Percentiles rank a stretch among this genome's conserved stretches.
Evolutionary conservation across 208 protist species (phyloP).

Genomic region (Polymyxa betae): DNA sequence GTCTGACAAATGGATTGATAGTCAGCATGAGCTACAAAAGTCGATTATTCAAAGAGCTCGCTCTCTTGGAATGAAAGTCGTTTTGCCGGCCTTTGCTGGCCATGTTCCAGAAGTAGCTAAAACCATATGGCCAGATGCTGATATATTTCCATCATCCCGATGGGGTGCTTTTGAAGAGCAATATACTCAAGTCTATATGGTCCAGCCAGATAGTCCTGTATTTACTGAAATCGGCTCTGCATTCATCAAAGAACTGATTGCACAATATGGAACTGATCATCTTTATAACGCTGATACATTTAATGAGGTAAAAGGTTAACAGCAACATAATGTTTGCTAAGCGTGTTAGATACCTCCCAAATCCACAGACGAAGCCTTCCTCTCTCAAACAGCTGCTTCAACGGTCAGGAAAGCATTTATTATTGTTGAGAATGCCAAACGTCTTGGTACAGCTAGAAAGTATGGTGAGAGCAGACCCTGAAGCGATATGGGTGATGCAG

Average conservation of each 20-base stretch:
- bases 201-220: slow-evolving; percentile 59
- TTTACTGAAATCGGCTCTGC: slow-evolving; percentile 58
- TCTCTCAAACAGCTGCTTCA: not conserved
- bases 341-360: not conserved
- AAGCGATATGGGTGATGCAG: slow-evolving; percentile 77
- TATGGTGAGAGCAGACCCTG: slow-evolving; percentile 65
- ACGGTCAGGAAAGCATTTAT: not conserved
- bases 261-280: slow-evolving; percentile 63
- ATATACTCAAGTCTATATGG: slow-evolving; percentile 45
- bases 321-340: not conserved
- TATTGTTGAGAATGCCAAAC: slow-evolving; percentile 55
- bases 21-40: slow-evolving; percentile 62
- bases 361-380: not conserved
- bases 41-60: slow-evolving; percentile 62
- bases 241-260: slow-evolving; percentile 40
- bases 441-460: slow-evolving; percentile 61
- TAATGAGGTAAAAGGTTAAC: slow-evolving; percentile 72
- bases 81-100: slow-evolving; percentile 70
- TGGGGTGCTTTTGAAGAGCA: slow-evolving; percentile 54
- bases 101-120: slow-evolving; percentile 68
- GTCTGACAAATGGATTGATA: slow-evolving; percentile 60
- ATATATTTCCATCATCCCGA: slow-evolving; percentile 54
- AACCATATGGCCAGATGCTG: slow-evolving; percentile 58
- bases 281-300: slow-evolving; percentile 71
- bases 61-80: slow-evolving; percentile 66